Evolutionary conservation across 2,329 filamentous ascomycete genomes (phyloP).

Genomic region (Lecanicillium sp.): DNA sequence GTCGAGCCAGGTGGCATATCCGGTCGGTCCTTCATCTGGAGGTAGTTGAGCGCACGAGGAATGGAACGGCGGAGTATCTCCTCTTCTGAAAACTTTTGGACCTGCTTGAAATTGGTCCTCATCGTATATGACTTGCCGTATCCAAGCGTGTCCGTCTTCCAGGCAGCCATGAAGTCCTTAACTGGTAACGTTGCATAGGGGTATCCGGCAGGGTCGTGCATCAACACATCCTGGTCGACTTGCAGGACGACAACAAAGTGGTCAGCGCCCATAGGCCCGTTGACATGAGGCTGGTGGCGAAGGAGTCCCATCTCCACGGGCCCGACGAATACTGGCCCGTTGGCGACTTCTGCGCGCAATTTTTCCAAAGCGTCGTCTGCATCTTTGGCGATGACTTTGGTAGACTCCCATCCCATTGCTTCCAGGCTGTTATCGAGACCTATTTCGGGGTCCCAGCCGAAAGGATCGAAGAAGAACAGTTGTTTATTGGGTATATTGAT

Average conservation of each 20-base stretch:
- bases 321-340: conserved; percentile 12
- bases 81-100: conserved; percentile 9
- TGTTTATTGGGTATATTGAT: conserved; percentile 8
- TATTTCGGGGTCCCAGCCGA: conserved; percentile 11
- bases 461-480: conserved; percentile 13
- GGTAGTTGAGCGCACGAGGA: conserved; percentile 7
- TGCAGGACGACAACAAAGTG: conserved; percentile 12
- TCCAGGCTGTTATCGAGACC: conserved; percentile 9
- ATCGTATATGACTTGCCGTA: conserved; percentile 13
- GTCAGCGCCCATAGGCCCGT: conserved; percentile 12
- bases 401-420: conserved; percentile 11
- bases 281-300: conserved; percentile 9
- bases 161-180: conserved; percentile 10
- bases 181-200: conserved; percentile 12
- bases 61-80: conserved; percentile 11
- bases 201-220: conserved; percentile 12
- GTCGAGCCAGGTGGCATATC: conserved; percentile 10
- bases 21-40: conserved; percentile 3
- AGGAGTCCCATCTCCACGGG: conserved; percentile 13
- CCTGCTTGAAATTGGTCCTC: conserved; percentile 10
- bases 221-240: conserved; percentile 6
- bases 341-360: conserved; percentile 8
- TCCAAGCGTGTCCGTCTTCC: conserved; percentile 11
- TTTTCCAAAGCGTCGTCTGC: conserved; percentile 8
- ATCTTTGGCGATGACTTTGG: conserved; percentile 8